Evolutionary conservation across 1,284 basidiomycete species (phyloP), one percentile per base, ranked within the genome.

Genomic region (Apiotrichum gracile): DNA sequence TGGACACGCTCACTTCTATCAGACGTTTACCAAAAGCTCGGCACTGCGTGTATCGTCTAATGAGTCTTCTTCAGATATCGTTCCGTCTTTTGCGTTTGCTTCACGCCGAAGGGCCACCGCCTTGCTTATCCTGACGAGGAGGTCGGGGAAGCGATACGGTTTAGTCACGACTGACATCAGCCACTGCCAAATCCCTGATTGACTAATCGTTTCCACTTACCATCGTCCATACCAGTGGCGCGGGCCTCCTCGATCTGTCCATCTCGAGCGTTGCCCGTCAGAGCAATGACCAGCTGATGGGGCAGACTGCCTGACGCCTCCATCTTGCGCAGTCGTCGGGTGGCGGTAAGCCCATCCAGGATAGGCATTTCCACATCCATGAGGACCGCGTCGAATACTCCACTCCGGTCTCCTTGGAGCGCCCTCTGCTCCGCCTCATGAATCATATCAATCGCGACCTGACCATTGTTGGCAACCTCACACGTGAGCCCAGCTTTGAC

Each of bases 321-420:
- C 16, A 41, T 25, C 33, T 34, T 42, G 12, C 58, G 49, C 25
- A 60, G 24, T 2, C 12, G 19, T 17, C 37, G 26, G 5, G 51
- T 49, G 2, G 58, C 54, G 8, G 45, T 46, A 16, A 54, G 44
- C 4, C 51, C 51, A 39, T 52, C 45, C 51, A 52, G 47, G 29
- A 52, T 60, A 25, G 72, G 70, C 70, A 72, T 72, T 44, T 70
- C 70, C 2, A 71, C 53, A 45, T 75, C 73, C 65, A 73, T 69
- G 17, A 75, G 50, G 21, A 71, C 55, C 29, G 63, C 64, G 45
- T 72, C 67, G 57, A 67, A 72, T 75, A 31, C 12, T 31, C 31
- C 31, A 14, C 31, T 31, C 3, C 31, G 3, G 31, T 31, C 31
- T 3, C 31, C 31, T 14, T 31, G 16, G 66, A 61, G 10, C 76